phyloP scores from a whole-genome alignment of 495 filamentous ascomycete genomes.

The Trypethelium eluteriae region DNA sequence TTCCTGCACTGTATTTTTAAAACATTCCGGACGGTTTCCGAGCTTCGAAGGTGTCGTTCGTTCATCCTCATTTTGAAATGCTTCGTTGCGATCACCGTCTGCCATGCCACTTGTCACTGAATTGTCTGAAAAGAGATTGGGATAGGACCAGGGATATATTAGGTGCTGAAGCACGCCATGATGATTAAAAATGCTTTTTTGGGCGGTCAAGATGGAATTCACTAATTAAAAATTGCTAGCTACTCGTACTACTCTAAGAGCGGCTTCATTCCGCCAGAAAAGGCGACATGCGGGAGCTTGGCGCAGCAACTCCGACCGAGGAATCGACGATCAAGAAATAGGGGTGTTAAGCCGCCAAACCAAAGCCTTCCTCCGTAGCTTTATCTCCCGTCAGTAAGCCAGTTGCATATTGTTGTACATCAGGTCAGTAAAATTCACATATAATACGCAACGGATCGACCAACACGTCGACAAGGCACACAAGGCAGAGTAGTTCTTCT shows the following conservation, averaged over 20 bases:
- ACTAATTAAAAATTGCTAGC: not conserved
- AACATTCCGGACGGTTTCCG: constrained; percentile 47
- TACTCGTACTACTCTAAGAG: not conserved
- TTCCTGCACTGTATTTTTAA: constrained; percentile 56
- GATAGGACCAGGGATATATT: not conserved
- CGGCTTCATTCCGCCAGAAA: not conserved
- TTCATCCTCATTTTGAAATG: not conserved
- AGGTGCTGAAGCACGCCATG: not conserved
- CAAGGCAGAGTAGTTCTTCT: too few relatives aligned
- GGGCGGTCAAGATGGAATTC: not conserved
- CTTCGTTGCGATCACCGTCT: not conserved
- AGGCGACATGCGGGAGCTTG: too few relatives aligned
- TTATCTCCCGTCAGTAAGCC: too few relatives aligned
- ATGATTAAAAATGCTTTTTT: not conserved
- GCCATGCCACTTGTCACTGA: not conserved
- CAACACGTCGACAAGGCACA: too few relatives aligned
- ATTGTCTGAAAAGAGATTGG: not conserved
- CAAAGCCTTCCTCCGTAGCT: too few relatives aligned
- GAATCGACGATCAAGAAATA: not conserved
- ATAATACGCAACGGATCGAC: too few relatives aligned
- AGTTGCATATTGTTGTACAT: too few relatives aligned
- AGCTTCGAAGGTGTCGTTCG: constrained; percentile 7
- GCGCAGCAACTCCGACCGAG: not conserved
- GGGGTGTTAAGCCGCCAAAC: too few relatives aligned
- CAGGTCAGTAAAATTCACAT: too few relatives aligned